Evolutionary conservation across 1,284 basidiomycete genomes (phyloP).

Genomic region (Boletus semigastroideus): DNA sequence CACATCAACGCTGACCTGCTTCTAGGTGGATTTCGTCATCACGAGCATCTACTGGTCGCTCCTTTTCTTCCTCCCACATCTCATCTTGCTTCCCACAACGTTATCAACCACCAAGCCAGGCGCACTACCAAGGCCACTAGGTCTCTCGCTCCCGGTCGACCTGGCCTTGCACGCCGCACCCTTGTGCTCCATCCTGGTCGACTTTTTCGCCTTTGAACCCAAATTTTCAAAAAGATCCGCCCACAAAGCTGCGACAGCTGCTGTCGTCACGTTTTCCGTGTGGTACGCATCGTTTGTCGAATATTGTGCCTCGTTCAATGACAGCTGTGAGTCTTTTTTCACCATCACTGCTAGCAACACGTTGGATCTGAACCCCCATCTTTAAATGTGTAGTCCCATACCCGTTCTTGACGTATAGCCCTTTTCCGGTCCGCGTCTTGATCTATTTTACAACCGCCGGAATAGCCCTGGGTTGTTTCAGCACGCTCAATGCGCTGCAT

Average conservation of each 20-base stretch:
- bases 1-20: not conserved
- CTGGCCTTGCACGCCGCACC: slow-evolving; percentile 69
- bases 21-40: slow-evolving; percentile 63
- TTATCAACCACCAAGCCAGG: slow-evolving; percentile 14
- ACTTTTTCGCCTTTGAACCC: slow-evolving; percentile 70
- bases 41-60: slow-evolving; percentile 74
- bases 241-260: slow-evolving; percentile 43
- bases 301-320: slow-evolving; percentile 60
- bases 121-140: slow-evolving; percentile 12
- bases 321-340: slow-evolving; percentile 52
- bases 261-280: slow-evolving; percentile 44
- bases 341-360: not conserved
- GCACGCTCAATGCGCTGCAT: slow-evolving; percentile 48
- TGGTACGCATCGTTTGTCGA: slow-evolving; percentile 71
- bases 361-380: slow-evolving; percentile 8
- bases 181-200: slow-evolving; percentile 55
- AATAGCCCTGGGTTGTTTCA: slow-evolving; percentile 59
- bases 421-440: slow-evolving; percentile 48
- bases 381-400: slow-evolving; percentile 60
- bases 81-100: slow-evolving; percentile 44
- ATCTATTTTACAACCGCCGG: slow-evolving; percentile 59
- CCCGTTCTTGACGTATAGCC: slow-evolving; percentile 71
- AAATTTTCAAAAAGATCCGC: slow-evolving; percentile 54
- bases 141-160: slow-evolving; percentile 63
- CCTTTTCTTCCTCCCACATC: slow-evolving; percentile 47